Base-by-base conservation (phyloP, 2,329 filamentous ascomycete species). In the Ophiostoma ulmi region DNA sequence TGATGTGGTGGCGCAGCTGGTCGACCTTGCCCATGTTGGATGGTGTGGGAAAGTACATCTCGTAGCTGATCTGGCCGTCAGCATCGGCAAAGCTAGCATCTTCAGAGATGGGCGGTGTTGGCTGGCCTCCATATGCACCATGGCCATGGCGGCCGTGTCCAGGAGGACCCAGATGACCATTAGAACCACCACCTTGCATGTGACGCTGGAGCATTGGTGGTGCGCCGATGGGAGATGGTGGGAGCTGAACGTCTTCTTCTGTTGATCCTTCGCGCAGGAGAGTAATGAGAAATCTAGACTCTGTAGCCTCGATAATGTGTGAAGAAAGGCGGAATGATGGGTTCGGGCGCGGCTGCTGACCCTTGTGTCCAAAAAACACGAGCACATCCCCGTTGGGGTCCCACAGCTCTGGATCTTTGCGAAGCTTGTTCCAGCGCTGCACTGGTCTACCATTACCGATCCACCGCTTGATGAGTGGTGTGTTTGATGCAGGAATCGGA, bases 21-120 rank as follows among this genome's bases (percentile, higher is more conserved):
- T 83, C 85, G 22, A 78, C 78, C 75, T 78, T 83, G 74, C 76
- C 82, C 55, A 85, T 75, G 52, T 84, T 82, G 1, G 81, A 74
- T 0, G 87, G 87, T 0, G 87, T 82, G 0, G 88, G 84, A 72
- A 91, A 89, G 78, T 85, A 87, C 77, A 91, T 85, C 75, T 89
- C 84, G 72, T 88, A 88, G 1, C 83, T 85, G 63, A 88, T 84
- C 73, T 85, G 83, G 2, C 85, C 85, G 72, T 87, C 85, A 6
- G 80, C 75, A 22, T 84, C 82, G 14, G 79, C 80, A 3, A 80
- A 75, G 67, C 78, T 80, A 31, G 76, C 77, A 52, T 82, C 80
- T 66, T 84, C 83, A 0, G 83, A 84, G 1, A 81, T 78, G 10
- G 83, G 83, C 4, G 82, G 80, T 4, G 80, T 83, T 1, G 80